phyloP scores from a whole-genome alignment of 805 yeast species.

The Teunomyces cretensis region DNA sequence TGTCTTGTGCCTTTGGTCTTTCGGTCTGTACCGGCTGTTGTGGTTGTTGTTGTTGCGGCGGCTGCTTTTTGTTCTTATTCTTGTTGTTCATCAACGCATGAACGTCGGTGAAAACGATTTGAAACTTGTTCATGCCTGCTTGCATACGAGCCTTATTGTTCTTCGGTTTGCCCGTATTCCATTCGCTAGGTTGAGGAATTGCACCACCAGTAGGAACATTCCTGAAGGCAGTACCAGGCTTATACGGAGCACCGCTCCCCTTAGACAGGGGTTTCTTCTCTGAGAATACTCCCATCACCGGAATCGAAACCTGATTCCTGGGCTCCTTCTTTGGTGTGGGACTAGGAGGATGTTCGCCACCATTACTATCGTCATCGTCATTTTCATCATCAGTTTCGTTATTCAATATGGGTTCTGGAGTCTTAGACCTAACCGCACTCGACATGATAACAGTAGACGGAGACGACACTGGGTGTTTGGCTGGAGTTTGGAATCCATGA shows the following conservation, averaged over 20 bases:
- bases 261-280: slow-evolving; percentile 19
- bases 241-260: neutral
- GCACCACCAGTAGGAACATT: neutral
- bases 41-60: too few relatives aligned
- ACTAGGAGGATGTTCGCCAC: slow-evolving; percentile 26
- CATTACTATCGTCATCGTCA: slow-evolving; percentile 5
- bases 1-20: neutral
- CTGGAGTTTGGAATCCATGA: slow-evolving; percentile 30
- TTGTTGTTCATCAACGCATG: slow-evolving; percentile 13
- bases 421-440: slow-evolving; percentile 20
- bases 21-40: neutral
- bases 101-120: slow-evolving; percentile 46
- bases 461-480: slow-evolving; percentile 31
- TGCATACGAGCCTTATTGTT: slow-evolving; percentile 22
- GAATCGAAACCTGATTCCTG: slow-evolving; percentile 19
- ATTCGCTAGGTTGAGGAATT: neutral
- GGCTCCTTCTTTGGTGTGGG: slow-evolving; percentile 38
- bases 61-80: slow-evolving; percentile 8
- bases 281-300: slow-evolving; percentile 40
- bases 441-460: slow-evolving; percentile 45
- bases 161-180: slow-evolving; percentile 3
- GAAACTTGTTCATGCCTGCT: slow-evolving; percentile 46
- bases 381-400: slow-evolving; percentile 9
- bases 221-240: neutral
- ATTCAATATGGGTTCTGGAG: slow-evolving; percentile 4